Conservation (phyloP, 805 yeast genomes). For the Candida methanosorbosa region DNA sequence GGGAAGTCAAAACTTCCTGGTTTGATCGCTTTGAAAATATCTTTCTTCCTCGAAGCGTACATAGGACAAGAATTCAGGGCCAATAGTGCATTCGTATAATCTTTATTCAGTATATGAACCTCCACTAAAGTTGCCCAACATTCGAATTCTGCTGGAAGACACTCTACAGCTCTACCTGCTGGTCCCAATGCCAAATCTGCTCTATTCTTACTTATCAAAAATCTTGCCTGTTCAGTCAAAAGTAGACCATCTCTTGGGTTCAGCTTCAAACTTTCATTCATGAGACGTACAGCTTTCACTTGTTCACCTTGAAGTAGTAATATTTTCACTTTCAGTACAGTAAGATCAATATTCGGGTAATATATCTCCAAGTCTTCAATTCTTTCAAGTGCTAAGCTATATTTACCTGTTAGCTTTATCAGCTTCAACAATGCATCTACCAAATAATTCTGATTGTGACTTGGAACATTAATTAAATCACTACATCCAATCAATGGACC, state of each 20-base stretch:
- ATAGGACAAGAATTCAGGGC: slow-evolving; percentile 73
- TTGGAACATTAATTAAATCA: slow-evolving; percentile 22
- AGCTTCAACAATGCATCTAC: slow-evolving; percentile 40
- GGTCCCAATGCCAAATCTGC: slow-evolving; percentile 47
- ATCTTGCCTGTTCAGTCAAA: slow-evolving; percentile 54
- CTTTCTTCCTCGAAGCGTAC: slow-evolving; percentile 39
- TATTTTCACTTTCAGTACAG: slow-evolving; percentile 33
- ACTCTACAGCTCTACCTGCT: slow-evolving; percentile 51
- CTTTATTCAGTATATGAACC: slow-evolving; percentile 46
- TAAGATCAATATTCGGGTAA: slow-evolving; percentile 12
- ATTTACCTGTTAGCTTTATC: slow-evolving; percentile 28
- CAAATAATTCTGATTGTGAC: slow-evolving; percentile 40
- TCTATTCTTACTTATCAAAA: slow-evolving; percentile 46
- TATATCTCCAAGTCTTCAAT: slow-evolving; percentile 17
- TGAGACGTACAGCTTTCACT: slow-evolving; percentile 34
- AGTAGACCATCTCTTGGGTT: slow-evolving; percentile 51
- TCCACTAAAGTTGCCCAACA: slow-evolving; percentile 63
- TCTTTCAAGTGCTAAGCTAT: slow-evolving; percentile 28
- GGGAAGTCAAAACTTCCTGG: slow-evolving; percentile 39
- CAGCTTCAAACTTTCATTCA: slow-evolving; percentile 30
- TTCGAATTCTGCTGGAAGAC: slow-evolving; percentile 70
- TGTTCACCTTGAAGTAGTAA: slow-evolving; percentile 33
- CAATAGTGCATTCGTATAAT: slow-evolving; percentile 51
- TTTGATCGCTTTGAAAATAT: slow-evolving; percentile 32
- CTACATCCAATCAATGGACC: slow-evolving; percentile 39